Base-by-base conservation (phyloP, 352 stramenopile genomes). In the Globisporangium splendens region DNA sequence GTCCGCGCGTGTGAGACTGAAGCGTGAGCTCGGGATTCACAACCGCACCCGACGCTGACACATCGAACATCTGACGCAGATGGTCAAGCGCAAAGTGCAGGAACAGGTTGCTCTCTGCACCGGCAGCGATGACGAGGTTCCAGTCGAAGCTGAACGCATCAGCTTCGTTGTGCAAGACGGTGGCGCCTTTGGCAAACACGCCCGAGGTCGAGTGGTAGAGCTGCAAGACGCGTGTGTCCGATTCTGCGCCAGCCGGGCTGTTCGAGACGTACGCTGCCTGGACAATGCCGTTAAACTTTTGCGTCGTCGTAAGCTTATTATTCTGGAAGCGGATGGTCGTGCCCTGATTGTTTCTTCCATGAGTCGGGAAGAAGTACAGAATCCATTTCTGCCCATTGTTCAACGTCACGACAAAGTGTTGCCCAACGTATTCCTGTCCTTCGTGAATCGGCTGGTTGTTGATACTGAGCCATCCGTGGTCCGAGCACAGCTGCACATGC, bases 301-400 rank as follows among this genome's bases (percentile, higher is more conserved):
- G 52, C 8, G 49, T 68, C 2, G 80, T 86, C 46, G 63, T 76
- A n/a, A 92, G 68, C 33, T 72, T 72, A 59, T 78, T 86, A 56
- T 69, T 63, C 24, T 76, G 39, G 50, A 88, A 74, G 46, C 50
- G 69, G 51, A 22, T 62, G 49, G 43, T 65, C 55, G 12, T 55
- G 49, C 12, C 49, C 59, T 2, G 56, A 15, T 42, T 35, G 57
- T 38, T 0, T 20, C 17, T 44, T 10, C 39, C n/a, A 28, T 17
- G 20, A 14, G 52, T 67, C 2, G 73, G 65, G 49, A 85, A 89
- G 47, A 87, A 83, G 57, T 80, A 88, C 22, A 92, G 50, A 14
- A 86, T 63, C 85, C 85, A 94, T 46, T 75, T 73, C 22, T 92
- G 82, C 20, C 75, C 75, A 21, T 92, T 92, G 62, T 94, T 89